These are phyloP conservation scores for Protea cynaroides DNA, from an alignment of 164 flowering plant species.

Conservation along the genomic window DNA sequence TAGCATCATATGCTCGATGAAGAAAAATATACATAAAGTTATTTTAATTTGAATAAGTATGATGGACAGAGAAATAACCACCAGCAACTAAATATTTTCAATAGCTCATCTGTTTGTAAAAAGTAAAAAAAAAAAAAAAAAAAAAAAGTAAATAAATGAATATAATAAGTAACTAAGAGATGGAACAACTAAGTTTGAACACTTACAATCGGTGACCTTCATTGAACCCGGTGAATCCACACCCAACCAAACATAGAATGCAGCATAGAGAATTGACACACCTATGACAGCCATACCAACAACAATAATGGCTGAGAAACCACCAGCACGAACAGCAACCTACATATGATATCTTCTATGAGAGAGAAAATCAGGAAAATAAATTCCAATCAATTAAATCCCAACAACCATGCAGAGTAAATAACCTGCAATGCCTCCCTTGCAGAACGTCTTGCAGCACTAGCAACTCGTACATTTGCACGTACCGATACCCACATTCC, in stretches of 20 bases:
- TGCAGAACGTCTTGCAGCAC: constrained; percentile 98
- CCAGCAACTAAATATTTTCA: too few relatives aligned
- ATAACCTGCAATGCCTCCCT: constrained; percentile 96
- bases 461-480: constrained; percentile 96
- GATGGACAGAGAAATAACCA: not conserved
- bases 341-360: constrained; percentile 26
- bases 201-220: constrained; percentile 97
- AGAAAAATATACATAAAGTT: too few relatives aligned
- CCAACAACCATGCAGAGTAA: constrained; percentile 4
- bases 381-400: not conserved
- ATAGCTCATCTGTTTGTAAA: too few relatives aligned
- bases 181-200: constrained; percentile 1
- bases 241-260: constrained; percentile 83
- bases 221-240: constrained; percentile 80
- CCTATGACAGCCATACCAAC: constrained; percentile 98
- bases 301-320: constrained; percentile 89
- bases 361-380: constrained; percentile 1
- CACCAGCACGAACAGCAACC: constrained; percentile 99
- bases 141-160: not conserved
- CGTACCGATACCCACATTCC: constrained; percentile 99
- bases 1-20: not conserved
- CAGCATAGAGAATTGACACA: constrained; percentile 80
- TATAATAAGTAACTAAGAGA: not conserved
- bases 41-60: too few relatives aligned
- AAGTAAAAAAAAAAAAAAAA: too few relatives aligned